These are phyloP conservation scores for Colletotrichum spaethianum DNA, from an alignment of 2,329 filamentous ascomycete species.

Conservation along the genomic window DNA sequence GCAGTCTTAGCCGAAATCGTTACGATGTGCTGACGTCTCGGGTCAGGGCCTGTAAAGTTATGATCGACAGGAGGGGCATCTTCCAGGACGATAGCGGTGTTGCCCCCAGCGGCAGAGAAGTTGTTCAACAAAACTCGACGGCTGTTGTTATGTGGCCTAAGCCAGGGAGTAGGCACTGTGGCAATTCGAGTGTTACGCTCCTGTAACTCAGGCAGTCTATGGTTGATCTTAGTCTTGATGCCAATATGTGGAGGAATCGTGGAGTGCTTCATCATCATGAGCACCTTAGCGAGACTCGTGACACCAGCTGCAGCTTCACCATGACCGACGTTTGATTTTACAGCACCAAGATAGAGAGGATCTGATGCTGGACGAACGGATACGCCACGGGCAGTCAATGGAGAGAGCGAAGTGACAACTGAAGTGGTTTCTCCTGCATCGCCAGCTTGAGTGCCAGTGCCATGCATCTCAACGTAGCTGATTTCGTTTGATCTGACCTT, in stretches of 20 bases:
- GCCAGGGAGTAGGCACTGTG: constrained; percentile 64
- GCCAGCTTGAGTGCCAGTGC: constrained; percentile 54
- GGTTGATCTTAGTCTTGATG: constrained; percentile 76
- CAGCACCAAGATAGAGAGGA: constrained; percentile 45
- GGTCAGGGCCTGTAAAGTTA: constrained; percentile 61
- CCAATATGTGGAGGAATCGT: constrained; percentile 64
- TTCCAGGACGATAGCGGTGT: constrained; percentile 76
- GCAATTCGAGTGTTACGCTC: constrained; percentile 71
- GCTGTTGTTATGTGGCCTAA: constrained; percentile 60
- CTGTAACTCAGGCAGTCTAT: constrained; percentile 70
- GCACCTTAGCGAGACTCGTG: constrained; percentile 35
- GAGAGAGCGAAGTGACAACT: constrained; percentile 46
- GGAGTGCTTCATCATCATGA: constrained; percentile 35
- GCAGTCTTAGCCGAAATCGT: constrained; percentile 69
- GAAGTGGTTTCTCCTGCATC: constrained; percentile 46
- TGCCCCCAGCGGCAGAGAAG: constrained; percentile 80
- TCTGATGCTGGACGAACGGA: constrained; percentile 26
- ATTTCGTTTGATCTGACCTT: constrained; percentile 65
- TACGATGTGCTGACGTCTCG: constrained; percentile 69
- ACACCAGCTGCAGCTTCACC: constrained; percentile 38
- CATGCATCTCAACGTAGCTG: constrained; percentile 62
- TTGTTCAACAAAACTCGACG: constrained; percentile 73
- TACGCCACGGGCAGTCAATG: constrained; percentile 42
- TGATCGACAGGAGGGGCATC: constrained; percentile 67
- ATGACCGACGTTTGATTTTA: constrained; percentile 43